Percentiles rank a stretch among this genome's conserved stretches.
Conservation (phyloP, 176 grass and related monocot genomes). For the Cenchrus fungigraminus region DNA sequence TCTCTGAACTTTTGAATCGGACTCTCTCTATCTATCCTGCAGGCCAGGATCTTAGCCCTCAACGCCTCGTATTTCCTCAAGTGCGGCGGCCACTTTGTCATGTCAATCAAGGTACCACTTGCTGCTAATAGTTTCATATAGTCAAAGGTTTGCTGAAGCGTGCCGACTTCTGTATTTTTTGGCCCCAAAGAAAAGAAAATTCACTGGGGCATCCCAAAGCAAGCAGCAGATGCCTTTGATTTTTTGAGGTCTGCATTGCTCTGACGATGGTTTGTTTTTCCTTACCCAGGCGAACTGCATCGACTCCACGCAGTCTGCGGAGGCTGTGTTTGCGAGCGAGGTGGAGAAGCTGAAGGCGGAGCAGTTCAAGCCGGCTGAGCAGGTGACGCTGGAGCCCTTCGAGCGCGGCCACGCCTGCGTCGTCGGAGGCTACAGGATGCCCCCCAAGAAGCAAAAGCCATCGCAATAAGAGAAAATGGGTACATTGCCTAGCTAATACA, state of each 20-base stretch:
- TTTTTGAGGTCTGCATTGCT: neutral
- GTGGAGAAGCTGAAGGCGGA: slow-evolving; percentile 90
- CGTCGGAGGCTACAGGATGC: slow-evolving; percentile 75
- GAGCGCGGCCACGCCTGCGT: slow-evolving; percentile 78
- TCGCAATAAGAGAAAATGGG: too few species aligned
- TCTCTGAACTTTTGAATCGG: neutral
- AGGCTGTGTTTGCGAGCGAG: slow-evolving; percentile 71
- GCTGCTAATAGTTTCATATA: neutral
- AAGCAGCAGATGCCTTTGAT: neutral
- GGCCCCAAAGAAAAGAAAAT: neutral
- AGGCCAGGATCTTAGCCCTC: slow-evolving; percentile 91
- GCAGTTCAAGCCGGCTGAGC: slow-evolving; percentile 82
- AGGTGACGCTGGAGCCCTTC: slow-evolving; percentile 88
- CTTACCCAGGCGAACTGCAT: slow-evolving; percentile 80
- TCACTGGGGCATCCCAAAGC: neutral
- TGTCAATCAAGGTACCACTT: slow-evolving; percentile 83
- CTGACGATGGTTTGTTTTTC: neutral
- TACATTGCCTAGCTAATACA: too few species aligned
- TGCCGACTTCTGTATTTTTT: neutral
- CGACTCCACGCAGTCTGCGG: slow-evolving; percentile 60
- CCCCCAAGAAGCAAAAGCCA: slow-evolving; percentile 66
- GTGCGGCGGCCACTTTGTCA: slow-evolving; percentile 89
- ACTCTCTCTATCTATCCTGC: slow-evolving; percentile 11
- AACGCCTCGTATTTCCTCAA: slow-evolving; percentile 88
- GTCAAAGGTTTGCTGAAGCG: neutral